A percentile compares a stretch with the other conserved stretches of the same genome.
These are phyloP conservation scores for Coemansia sp. DNA, from an alignment of 192 early-diverging fungal genomes.

Conservation along the genomic window DNA sequence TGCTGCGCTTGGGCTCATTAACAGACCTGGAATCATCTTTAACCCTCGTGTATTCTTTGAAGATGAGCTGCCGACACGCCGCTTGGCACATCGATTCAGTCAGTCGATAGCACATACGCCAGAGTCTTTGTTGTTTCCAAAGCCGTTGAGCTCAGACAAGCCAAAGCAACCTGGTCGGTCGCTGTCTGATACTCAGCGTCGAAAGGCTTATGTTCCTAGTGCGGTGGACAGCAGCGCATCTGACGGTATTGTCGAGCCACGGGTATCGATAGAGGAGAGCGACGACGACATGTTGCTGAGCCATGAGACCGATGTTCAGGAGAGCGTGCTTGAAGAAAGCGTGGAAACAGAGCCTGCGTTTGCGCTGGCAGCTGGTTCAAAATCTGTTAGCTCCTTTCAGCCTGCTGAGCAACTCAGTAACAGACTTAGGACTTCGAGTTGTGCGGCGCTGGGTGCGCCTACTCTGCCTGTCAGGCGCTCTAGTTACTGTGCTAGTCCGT, in stretches of 20 bases:
- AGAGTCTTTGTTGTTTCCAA: conserved; percentile 27
- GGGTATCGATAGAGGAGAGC: background rate
- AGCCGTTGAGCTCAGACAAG: background rate
- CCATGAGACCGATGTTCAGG: background rate
- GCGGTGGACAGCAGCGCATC: background rate
- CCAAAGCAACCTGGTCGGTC: background rate
- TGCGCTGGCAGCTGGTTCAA: background rate
- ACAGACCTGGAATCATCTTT: conserved; percentile 36
- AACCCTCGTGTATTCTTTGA: conserved; percentile 53
- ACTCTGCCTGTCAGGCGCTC: background rate
- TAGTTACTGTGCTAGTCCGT: background rate
- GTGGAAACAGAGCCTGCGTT: background rate
- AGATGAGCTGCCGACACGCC: conserved; percentile 36
- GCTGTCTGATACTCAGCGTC: background rate
- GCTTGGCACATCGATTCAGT: conserved; percentile 15
- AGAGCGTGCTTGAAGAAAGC: background rate
- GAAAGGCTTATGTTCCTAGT: background rate
- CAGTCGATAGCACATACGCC: background rate
- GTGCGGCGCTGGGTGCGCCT: background rate
- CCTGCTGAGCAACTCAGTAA: background rate
- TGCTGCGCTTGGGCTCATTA: conserved; percentile 31
- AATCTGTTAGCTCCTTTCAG: background rate
- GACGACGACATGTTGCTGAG: conserved; percentile 6
- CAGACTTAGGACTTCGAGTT: conserved; percentile 5
- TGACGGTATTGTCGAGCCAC: background rate